phyloP scores from a whole-genome alignment of 306 rosid species.

The Trifolium fragiferum region DNA sequence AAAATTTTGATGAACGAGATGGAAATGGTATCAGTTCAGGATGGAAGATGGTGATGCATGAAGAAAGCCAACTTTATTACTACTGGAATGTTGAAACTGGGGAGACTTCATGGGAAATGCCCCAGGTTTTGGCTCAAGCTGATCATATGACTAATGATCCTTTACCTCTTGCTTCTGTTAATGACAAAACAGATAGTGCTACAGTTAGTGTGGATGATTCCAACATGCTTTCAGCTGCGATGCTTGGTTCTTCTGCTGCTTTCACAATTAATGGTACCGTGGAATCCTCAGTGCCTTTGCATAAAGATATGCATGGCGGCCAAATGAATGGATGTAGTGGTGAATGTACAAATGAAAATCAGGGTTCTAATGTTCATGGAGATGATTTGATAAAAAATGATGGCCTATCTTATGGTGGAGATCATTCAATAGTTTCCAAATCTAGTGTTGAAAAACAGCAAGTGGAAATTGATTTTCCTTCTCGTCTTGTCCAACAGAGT shows the following conservation, averaged over 20 bases:
- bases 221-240: constrained; percentile 41
- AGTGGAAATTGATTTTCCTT: constrained; percentile 55
- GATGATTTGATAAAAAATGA: constrained; percentile 44
- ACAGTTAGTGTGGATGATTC: constrained; percentile 47
- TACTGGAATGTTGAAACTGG: constrained; percentile 97
- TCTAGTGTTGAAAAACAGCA: constrained; percentile 49
- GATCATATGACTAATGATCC: constrained; percentile 53
- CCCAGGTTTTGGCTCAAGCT: constrained; percentile 66
- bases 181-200: constrained; percentile 44
- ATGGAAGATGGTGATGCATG: constrained; percentile 96
- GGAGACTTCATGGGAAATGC: constrained; percentile 97
- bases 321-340: constrained; percentile 50
- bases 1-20: constrained; percentile 48
- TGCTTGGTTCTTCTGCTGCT: constrained; percentile 47
- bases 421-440: constrained; percentile 39
- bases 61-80: constrained; percentile 80
- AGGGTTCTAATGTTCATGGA: constrained; percentile 46
- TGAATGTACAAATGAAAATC: constrained; percentile 50
- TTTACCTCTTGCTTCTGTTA: constrained; percentile 40
- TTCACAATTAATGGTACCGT: constrained; percentile 42
- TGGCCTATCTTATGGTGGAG: constrained; percentile 35
- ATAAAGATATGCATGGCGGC: constrained; percentile 48
- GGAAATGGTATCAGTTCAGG: constrained; percentile 65
- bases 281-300: constrained; percentile 38
- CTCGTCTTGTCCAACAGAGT: constrained; percentile 55